A percentile compares a stretch with the other conserved stretches of the same genome.
Evolutionary conservation across 2,329 filamentous ascomycete species (phyloP).

Genomic region (Fusarium sp.): DNA sequence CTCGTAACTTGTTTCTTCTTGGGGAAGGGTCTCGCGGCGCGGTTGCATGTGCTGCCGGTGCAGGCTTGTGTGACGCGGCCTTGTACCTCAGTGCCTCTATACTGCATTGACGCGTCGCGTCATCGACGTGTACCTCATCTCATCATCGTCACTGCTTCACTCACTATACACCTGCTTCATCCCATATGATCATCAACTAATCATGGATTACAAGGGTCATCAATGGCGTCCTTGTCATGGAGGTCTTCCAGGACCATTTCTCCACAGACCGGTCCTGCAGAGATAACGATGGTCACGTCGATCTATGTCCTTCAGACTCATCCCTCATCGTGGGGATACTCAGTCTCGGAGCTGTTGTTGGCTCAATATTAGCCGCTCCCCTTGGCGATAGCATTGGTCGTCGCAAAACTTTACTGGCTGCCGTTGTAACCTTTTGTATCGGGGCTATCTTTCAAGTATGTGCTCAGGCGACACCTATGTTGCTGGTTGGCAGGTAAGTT

Average conservation of each 20-base stretch:
- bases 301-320: slow-evolving; percentile 68
- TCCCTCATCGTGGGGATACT: slow-evolving; percentile 84
- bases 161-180: slow-evolving; percentile 1
- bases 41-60: neutral
- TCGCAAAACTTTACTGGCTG: slow-evolving; percentile 74
- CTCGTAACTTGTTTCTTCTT: slow-evolving; percentile 9
- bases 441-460: slow-evolving; percentile 79
- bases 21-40: slow-evolving; percentile 1
- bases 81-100: neutral
- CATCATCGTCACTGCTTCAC: neutral
- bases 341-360: slow-evolving; percentile 81
- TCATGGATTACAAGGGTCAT: slow-evolving; percentile 57
- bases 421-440: slow-evolving; percentile 73
- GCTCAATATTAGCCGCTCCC: slow-evolving; percentile 76
- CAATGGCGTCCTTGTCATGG: slow-evolving; percentile 78
- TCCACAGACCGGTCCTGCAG: slow-evolving; percentile 63
- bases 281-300: slow-evolving; percentile 50
- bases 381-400: slow-evolving; percentile 77
- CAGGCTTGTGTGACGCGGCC: neutral
- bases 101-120: neutral
- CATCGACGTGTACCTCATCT: neutral
- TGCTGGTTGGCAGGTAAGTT: slow-evolving; percentile 71
- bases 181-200: slow-evolving; percentile 32
- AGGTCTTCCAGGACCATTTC: slow-evolving; percentile 73
- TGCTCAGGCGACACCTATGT: slow-evolving; percentile 67